Percentiles rank a stretch among this genome's conserved stretches.
These are phyloP conservation scores for Globisporangium spinosum DNA, from an alignment of 352 stramenopile species.

Conservation along the genomic window DNA sequence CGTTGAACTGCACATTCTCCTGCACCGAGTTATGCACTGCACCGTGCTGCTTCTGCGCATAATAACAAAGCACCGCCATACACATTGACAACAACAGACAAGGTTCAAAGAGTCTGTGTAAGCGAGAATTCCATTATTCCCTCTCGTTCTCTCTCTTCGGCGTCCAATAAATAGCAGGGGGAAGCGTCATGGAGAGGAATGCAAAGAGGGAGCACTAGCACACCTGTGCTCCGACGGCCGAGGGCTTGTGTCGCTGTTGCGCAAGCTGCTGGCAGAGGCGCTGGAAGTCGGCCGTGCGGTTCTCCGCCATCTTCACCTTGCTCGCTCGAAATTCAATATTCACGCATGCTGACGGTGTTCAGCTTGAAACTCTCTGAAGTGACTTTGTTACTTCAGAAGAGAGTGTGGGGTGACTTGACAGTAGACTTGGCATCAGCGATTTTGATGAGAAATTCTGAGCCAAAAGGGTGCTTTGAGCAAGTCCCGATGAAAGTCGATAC, in stretches of 20 bases:
- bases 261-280: constrained; percentile 57
- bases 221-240: constrained; percentile 22
- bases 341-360: not conserved
- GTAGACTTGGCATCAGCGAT: no score
- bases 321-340: not conserved
- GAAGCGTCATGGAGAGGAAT: not conserved
- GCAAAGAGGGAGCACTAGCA: not conserved
- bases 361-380: not conserved
- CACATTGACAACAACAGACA: constrained; percentile 3
- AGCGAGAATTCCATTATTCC: not conserved
- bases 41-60: constrained; percentile 30
- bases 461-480: no score
- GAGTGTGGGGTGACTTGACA: no score
- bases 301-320: constrained; percentile 44
- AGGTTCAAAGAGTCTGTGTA: not conserved
- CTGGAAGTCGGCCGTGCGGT: constrained; percentile 68
- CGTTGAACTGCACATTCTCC: constrained; percentile 81
- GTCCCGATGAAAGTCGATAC: no score
- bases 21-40: constrained; percentile 37
- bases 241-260: constrained; percentile 26
- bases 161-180: not conserved
- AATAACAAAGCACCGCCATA: not conserved
- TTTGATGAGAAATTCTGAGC: no score
- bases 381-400: not conserved
- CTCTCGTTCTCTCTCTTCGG: not conserved